Evolutionary conservation across 257 asterid species (phyloP), one percentile per base, ranked within the genome.

Genomic region (Catharanthus roseus): DNA sequence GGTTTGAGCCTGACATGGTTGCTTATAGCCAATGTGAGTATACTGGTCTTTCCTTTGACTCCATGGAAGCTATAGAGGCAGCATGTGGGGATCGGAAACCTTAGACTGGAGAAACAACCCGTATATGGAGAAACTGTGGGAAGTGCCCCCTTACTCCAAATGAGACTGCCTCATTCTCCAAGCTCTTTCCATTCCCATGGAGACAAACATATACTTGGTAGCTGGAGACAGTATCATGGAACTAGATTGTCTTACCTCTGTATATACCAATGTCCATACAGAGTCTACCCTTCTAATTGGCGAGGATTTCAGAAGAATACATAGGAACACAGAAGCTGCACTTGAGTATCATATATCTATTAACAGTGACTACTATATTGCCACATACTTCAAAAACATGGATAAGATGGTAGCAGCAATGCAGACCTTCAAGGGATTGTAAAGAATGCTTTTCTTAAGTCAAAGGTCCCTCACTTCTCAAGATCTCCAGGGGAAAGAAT

Each of bases 1-100:
- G 99, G 21, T 95, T 92, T 66, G 99, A 95, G 82, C 99, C 98
- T 0, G 99, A 95, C 88, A 95, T 95, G 99, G 98, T 90, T 69
- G 98, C 96, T 49, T 91, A 95, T 39, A 95, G 98, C 78, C 99
- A 95, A 73, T 95, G 98, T 26, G 83, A 85, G 71, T 95, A 90
- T 77, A 36, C 85, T 39, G 80, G 74, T 54, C 91, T 95, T 21
- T 88, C 99, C 62, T 77, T 88, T 51, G 49, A 92, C 65, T 90
- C 99, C 41, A 13, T 78, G 72, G 80, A 77, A 78, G 95, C 93
- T 69, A 86, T 95, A 68, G 96, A 92, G 53, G 85, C 89, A 19
- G 98, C 85, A 39, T 87, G 92, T 23, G 95, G 84, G 50, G 93
- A 95, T 53, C 75, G 97, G 42, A 90, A 92, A 79, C 95, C 96